phyloP scores from a whole-genome alignment of 441 rosid species.

The Melastoma candidum region DNA sequence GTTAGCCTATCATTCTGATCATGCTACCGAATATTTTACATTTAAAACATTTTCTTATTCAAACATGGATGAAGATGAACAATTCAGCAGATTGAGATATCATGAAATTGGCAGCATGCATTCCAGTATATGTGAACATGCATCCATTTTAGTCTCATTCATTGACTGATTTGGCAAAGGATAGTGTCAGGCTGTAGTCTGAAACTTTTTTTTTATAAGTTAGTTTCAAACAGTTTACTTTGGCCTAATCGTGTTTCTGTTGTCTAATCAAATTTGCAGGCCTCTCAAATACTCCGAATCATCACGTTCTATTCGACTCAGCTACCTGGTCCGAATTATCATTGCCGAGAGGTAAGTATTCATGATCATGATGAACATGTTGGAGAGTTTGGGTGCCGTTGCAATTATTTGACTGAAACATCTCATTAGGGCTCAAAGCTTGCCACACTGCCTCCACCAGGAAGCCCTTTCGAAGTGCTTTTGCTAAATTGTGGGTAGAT shows the following conservation, averaged over 20 bases:
- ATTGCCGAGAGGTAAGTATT: slow-evolving; percentile 79
- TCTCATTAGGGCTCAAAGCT: slow-evolving; percentile 71
- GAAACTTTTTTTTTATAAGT: background rate
- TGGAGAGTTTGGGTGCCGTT: background rate
- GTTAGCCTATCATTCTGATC: too few relatives aligned
- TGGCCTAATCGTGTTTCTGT: background rate
- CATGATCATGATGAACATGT: background rate
- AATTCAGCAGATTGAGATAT: too few relatives aligned
- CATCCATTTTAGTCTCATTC: too few relatives aligned
- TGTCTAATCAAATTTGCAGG: slow-evolving; percentile 31
- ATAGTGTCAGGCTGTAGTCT: background rate
- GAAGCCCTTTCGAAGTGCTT: slow-evolving; percentile 59
- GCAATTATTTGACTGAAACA: slow-evolving; percentile 2
- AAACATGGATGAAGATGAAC: too few relatives aligned
- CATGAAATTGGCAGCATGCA: too few relatives aligned
- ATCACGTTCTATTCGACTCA: slow-evolving; percentile 92
- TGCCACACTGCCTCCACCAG: slow-evolving; percentile 78
- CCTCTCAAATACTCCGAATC: slow-evolving; percentile 76
- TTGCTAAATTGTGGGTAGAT: slow-evolving; percentile 60
- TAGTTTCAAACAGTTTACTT: background rate
- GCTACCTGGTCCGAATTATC: slow-evolving; percentile 99
- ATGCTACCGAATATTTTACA: too few relatives aligned
- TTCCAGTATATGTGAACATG: too few relatives aligned
- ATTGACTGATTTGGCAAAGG: background rate
- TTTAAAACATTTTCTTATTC: too few relatives aligned